Base-by-base conservation (phyloP, 208 protist genomes). In the Eutreptiella sp. region DNA sequence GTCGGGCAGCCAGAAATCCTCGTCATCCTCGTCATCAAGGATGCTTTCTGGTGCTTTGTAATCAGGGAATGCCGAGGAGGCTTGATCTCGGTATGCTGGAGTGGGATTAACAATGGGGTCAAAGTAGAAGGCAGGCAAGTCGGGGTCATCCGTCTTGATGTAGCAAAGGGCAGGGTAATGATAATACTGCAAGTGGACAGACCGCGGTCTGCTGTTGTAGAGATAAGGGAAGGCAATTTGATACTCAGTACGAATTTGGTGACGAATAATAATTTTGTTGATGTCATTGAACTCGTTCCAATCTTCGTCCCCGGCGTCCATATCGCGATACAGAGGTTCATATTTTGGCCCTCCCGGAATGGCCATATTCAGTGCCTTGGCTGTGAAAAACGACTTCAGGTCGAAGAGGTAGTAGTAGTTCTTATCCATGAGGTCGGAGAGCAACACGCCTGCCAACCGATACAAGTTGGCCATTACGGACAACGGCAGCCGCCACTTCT, bases 271-370 rank as follows among this genome's bases (percentile, higher is more conserved):
- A 42, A 99, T 88, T 72, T 99, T 99, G 63, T 98, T 94, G 67
- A 99, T 93, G 74, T 99, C 98, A 67, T 99, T 99, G 80, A 99
- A 99, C 75, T 99, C 97, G 67, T 98, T 99, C 96, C 97, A 99
- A 76, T 99, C 95, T 63, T 97, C 93, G 47, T 96, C 88, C 39
- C 93, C 76, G 19, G 70, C 76, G 24, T 80, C 66, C 4, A 87
- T 70, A 60, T 98, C 94, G 39, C 80, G 67, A 70, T 80, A 96
- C 3, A 97, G 58, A n/a, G 94, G 94, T 70, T 99, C 97, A 69
- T 94, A 97, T 69, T 98, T 98, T 4, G 98, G 98, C 2, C 96
- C 98, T 36, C 98, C 96, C 7, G 97, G 97, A 66, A 99, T 98
- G 52, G 96, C 89, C 55, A 98, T 74, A 75, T 99, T 98, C 68